phyloP scores from a whole-genome alignment of 805 yeast species.

The Kodamaea kakaduensis region DNA sequence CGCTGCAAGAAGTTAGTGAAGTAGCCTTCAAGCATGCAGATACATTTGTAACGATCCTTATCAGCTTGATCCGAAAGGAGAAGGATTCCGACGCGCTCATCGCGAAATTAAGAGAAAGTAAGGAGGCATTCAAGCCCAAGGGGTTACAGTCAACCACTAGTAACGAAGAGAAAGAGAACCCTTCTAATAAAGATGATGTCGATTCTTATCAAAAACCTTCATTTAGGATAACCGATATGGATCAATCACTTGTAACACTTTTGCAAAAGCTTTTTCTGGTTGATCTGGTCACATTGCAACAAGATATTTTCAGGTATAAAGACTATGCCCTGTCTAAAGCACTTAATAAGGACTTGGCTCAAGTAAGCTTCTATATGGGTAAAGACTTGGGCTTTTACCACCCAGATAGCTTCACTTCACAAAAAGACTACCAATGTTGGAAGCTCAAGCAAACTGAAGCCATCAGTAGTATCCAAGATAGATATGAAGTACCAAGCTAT shows the following conservation, averaged over 20 bases:
- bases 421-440: constrained; percentile 29
- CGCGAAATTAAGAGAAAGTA: constrained; percentile 42
- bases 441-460: constrained; percentile 23
- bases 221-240: constrained; percentile 52
- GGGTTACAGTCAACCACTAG: constrained; percentile 1
- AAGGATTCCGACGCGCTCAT: constrained; percentile 35
- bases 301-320: constrained; percentile 45
- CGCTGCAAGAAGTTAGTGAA: constrained; percentile 27
- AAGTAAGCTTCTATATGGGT: constrained; percentile 29
- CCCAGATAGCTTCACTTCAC: constrained; percentile 21
- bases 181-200: neutral
- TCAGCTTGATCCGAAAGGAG: constrained; percentile 34
- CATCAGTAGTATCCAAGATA: constrained; percentile 22
- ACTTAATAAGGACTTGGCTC: constrained; percentile 33
- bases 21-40: constrained; percentile 36
- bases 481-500: constrained; percentile 32
- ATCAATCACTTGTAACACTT: constrained; percentile 38
- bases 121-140: constrained; percentile 31
- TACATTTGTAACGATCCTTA: constrained; percentile 34
- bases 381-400: constrained; percentile 40
- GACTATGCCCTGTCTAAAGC: constrained; percentile 38
- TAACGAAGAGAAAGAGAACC: constrained; percentile 1
- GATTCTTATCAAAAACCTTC: constrained; percentile 41
- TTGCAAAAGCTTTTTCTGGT: constrained; percentile 48
- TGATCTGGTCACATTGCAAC: constrained; percentile 48